Percentiles rank a stretch among this genome's conserved stretches.
Conservation (phyloP, 192 early-diverging fungal species). For the Jimgerdemannia flammicorona region DNA sequence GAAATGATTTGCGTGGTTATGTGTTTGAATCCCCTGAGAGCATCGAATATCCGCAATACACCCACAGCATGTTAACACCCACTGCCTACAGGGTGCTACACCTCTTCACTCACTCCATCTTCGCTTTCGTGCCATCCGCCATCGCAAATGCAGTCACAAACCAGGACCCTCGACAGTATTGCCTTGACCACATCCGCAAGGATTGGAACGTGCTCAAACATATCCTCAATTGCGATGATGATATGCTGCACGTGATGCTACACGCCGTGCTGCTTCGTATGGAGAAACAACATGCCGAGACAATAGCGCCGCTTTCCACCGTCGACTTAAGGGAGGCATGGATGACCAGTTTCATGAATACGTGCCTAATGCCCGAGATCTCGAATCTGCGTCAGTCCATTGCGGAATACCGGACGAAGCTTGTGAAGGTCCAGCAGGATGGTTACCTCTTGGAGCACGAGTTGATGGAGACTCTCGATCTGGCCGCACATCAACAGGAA, state of each 20-base stretch:
- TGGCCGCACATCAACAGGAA: too few relatives aligned
- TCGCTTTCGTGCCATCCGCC: constrained; percentile 4
- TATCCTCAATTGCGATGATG: constrained; percentile 12
- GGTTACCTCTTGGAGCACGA: too few relatives aligned
- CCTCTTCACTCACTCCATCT: constrained; percentile 19
- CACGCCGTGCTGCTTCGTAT: constrained; percentile 14
- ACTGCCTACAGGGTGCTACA: constrained; percentile 17
- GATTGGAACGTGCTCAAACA: constrained; percentile 19
- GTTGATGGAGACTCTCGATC: too few relatives aligned
- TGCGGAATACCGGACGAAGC: constrained; percentile 6
- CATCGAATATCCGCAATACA: neutral
- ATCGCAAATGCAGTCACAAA: neutral
- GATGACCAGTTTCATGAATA: constrained; percentile 2
- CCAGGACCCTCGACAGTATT: neutral
- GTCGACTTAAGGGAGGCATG: constrained; percentile 9
- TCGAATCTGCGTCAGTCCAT: constrained; percentile 9
- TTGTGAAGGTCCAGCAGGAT: neutral
- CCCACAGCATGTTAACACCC: constrained; percentile 7
- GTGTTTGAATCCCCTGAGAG: neutral
- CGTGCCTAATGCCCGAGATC: constrained; percentile 6
- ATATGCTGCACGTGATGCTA: constrained; percentile 10
- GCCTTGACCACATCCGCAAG: constrained; percentile 10
- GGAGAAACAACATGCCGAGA: neutral
- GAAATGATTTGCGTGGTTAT: constrained; percentile 8
- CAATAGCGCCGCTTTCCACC: neutral